Evolutionary conservation across 345 rosid genomes (phyloP).

Genomic region (Cardamine occulta): DNA sequence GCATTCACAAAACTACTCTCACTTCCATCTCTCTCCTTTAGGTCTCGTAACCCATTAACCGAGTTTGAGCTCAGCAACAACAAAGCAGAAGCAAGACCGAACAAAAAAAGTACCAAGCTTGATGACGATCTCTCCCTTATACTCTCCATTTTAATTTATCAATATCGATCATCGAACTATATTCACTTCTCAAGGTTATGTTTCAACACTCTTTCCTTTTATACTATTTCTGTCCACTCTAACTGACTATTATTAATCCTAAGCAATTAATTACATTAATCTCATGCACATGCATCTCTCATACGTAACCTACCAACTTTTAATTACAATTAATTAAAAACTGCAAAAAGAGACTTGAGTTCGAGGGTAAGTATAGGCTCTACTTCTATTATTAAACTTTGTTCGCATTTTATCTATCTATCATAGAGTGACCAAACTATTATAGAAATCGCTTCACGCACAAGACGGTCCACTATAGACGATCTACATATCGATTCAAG

Average conservation of each 20-base stretch:
- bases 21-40: constrained; percentile 35
- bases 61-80: constrained; percentile 39
- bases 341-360: constrained; percentile 3
- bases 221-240: constrained; percentile 25
- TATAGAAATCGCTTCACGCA: constrained; percentile 31
- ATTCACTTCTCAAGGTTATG: constrained; percentile 25
- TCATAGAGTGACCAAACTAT: constrained; percentile 28
- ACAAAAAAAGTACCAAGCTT: constrained; percentile 24
- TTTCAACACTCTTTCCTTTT: constrained; percentile 31
- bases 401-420: constrained; percentile 25
- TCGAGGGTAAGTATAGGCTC: neutral
- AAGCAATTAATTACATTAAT: constrained; percentile 9
- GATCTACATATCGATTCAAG: constrained; percentile 6
- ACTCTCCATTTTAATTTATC: constrained; percentile 22
- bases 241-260: neutral
- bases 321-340: constrained; percentile 11
- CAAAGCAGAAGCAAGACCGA: constrained; percentile 26
- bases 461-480: constrained; percentile 28
- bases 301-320: constrained; percentile 39
- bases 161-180: constrained; percentile 29
- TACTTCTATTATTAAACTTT: constrained; percentile 26
- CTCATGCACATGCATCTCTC: constrained; percentile 36
- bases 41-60: constrained; percentile 46
- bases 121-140: constrained; percentile 31
- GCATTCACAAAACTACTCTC: constrained; percentile 14